These are phyloP conservation scores for Penicillium sumatraense DNA, from an alignment of 2,329 filamentous ascomycete genomes.

Conservation along the genomic window DNA sequence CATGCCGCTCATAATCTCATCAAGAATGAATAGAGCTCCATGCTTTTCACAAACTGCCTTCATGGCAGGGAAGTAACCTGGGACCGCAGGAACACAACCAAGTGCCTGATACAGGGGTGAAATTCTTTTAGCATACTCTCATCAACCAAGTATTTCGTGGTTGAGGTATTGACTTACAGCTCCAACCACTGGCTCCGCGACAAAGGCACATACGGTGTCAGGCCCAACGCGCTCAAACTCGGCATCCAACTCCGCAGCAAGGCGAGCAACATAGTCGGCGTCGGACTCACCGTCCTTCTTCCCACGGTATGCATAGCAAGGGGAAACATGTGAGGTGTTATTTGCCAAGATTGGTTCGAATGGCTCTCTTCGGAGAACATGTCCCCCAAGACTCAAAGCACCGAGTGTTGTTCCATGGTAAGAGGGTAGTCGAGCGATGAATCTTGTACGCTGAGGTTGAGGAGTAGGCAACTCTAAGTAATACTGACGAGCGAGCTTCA, in stretches of 20 bases:
- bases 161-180: constrained; percentile 59
- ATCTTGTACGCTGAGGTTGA: constrained; percentile 60
- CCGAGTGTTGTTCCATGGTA: constrained; percentile 76
- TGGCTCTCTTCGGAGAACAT: constrained; percentile 62
- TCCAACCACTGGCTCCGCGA: constrained; percentile 74
- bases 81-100: constrained; percentile 68
- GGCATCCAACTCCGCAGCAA: constrained; percentile 68
- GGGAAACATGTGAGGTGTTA: constrained; percentile 65
- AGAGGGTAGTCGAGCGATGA: constrained; percentile 67
- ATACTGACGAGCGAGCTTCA: constrained; percentile 71
- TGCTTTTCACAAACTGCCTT: constrained; percentile 70
- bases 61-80: constrained; percentile 73
- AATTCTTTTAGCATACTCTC: not conserved
- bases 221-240: constrained; percentile 69
- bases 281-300: constrained; percentile 58
- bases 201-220: constrained; percentile 70
- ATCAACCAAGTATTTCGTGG: no score
- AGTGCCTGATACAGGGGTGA: constrained; percentile 55
- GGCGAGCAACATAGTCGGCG: constrained; percentile 62
- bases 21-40: constrained; percentile 75
- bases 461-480: constrained; percentile 60
- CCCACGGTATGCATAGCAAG: constrained; percentile 69
- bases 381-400: constrained; percentile 67
- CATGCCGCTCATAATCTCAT: constrained; percentile 75
- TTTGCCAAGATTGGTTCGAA: constrained; percentile 64